Evolutionary conservation across 2,329 filamentous ascomycete species (phyloP), one percentile per base, ranked within the genome.

Genomic region (Cercospora janseana): DNA sequence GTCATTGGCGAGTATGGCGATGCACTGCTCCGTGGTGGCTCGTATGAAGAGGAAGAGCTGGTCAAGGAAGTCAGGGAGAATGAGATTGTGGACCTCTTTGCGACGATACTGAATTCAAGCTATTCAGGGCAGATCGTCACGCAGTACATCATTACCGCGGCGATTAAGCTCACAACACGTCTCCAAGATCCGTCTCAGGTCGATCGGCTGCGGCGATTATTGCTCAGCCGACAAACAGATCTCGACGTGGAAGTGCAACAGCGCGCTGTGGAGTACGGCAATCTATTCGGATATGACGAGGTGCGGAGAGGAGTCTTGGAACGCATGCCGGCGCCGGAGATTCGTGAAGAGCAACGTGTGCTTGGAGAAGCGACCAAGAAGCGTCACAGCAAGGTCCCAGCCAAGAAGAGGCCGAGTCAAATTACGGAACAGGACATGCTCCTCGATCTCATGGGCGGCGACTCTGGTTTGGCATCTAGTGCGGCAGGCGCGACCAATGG

Each of bases 1-100:
- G 94, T 93, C 46, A 95, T 98, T 68, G 93, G 94, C 65, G 93
- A 98, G 72, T 98, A 91, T 65, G 92, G 89, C 9, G 93, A 98
- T 69, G 82, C 87, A 15, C 77, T 98, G n/a, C 77, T 98, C 27
- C 82, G 82, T 53, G 91, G 91, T 27, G 91, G 91, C 1, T 87
- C 93, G 63, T 95, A 94, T 60, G 92, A 97, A 69, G 91, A 95
- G 66, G 90, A 95, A 68, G 92, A 96, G 63, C 76, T 95, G 23
- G 89, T 95, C 9, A 78, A 80, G 62, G 79, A 84, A 63, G 86
- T 98, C 54, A 88, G 86, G 66, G 88, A 97, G 70, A 85, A 82
- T 62, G 93, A 98, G 65, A 79, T 98, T 53, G 81, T 97, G 27
- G 93, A 97, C 66, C 75, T 98, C n/a, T 94, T 97, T 70, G 83